Evolutionary conservation across 1,284 basidiomycete genomes (phyloP).

Genomic region (Cryptococcus sp.): DNA sequence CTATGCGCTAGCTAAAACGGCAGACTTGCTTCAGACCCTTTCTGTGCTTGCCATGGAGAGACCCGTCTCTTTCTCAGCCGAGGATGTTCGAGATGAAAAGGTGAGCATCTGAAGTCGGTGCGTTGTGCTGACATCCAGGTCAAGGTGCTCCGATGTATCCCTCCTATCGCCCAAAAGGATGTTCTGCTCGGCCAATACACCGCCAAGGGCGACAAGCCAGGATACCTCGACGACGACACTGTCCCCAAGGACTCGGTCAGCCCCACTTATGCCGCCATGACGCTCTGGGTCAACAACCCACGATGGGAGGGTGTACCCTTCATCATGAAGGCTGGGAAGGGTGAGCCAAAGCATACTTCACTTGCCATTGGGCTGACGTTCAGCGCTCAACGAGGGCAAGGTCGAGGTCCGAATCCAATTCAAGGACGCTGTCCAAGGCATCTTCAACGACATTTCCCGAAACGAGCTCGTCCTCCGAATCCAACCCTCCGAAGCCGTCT

Average conservation of each 20-base stretch:
- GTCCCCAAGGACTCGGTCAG: slow-evolving; percentile 86
- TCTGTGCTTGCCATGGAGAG: slow-evolving; percentile 92
- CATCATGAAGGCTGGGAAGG: slow-evolving; percentile 94
- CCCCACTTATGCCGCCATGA: slow-evolving; percentile 85
- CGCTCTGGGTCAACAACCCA: slow-evolving; percentile 85
- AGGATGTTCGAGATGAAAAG: slow-evolving; percentile 97
- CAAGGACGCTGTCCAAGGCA: slow-evolving; percentile 90
- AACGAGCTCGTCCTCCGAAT: slow-evolving; percentile 95
- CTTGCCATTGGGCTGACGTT: not conserved
- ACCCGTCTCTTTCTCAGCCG: slow-evolving; percentile 90
- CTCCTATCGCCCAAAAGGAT: slow-evolving; percentile 69
- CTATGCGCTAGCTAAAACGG: not conserved
- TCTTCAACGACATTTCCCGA: slow-evolving; percentile 89
- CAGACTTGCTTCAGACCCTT: slow-evolving; percentile 87
- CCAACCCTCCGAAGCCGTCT: slow-evolving; percentile 89
- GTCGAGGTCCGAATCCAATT: slow-evolving; percentile 95
- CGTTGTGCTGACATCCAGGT: slow-evolving; percentile 54
- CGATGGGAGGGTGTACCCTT: slow-evolving; percentile 97
- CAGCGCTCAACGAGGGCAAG: slow-evolving; percentile 92
- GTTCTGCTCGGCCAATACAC: slow-evolving; percentile 90
- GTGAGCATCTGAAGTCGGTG: slow-evolving; percentile 46
- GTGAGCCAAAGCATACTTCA: slow-evolving; percentile 46
- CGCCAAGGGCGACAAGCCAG: slow-evolving; percentile 79
- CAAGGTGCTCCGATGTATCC: slow-evolving; percentile 86
- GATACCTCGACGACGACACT: slow-evolving; percentile 92